Conservation (phyloP, 192 early-diverging fungal genomes). For the Thoreauomyces humboldtii region DNA sequence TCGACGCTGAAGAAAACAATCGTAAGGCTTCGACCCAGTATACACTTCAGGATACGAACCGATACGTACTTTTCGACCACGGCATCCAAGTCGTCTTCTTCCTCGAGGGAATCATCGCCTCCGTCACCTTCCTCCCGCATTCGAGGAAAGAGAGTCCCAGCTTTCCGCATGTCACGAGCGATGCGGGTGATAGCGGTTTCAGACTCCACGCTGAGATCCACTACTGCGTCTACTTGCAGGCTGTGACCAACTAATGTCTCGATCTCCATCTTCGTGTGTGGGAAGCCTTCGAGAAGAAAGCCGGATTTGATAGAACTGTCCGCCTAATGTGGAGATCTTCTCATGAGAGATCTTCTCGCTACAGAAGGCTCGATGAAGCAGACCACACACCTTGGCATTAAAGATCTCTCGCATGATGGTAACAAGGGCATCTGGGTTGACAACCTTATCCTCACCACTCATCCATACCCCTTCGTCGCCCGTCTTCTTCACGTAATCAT, state of each 20-base stretch:
- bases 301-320: no score
- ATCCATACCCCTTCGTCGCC: no score
- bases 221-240: slow-evolving; percentile 43
- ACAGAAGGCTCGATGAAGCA: no score
- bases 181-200: slow-evolving; percentile 37
- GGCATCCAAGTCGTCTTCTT: slow-evolving; percentile 17
- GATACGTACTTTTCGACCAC: not conserved
- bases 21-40: not conserved
- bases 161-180: not conserved
- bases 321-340: no score
- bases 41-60: slow-evolving; percentile 29
- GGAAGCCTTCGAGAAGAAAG: slow-evolving; percentile 50
- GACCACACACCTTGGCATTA: no score
- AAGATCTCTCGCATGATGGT: no score
- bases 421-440: no score
- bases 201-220: slow-evolving; percentile 38
- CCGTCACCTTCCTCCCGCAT: slow-evolving; percentile 10
- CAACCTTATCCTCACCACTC: no score
- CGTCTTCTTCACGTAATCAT: no score
- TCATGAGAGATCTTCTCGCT: no score
- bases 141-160: not conserved
- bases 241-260: slow-evolving; percentile 41
- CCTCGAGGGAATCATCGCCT: slow-evolving; percentile 10
- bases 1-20: slow-evolving; percentile 29
- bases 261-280: slow-evolving; percentile 39